Evolutionary conservation across 2,329 filamentous ascomycete genomes (phyloP).

Genomic region (Neofusicoccum umdonicola): DNA sequence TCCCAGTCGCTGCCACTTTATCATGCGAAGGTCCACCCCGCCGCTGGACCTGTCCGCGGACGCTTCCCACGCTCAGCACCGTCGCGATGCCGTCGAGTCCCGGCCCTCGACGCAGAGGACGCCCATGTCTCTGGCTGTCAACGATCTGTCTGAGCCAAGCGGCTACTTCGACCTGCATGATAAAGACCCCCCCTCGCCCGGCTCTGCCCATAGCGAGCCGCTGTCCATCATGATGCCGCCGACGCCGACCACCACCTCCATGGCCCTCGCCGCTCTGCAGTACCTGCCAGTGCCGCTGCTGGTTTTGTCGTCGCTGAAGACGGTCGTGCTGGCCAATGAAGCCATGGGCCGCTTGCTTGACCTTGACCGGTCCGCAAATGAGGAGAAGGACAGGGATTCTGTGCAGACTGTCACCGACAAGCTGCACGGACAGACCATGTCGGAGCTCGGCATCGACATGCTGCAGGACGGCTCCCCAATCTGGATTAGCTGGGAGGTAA

Average conservation of each 20-base stretch:
- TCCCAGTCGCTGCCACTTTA: constrained; percentile 1
- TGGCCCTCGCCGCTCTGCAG: constrained; percentile 57
- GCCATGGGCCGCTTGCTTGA: constrained; percentile 70
- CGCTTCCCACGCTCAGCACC: not conserved
- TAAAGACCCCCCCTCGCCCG: constrained; percentile 19
- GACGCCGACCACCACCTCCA: constrained; percentile 29
- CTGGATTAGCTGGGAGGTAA: constrained; percentile 51
- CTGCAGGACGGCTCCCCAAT: constrained; percentile 62
- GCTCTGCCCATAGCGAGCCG: constrained; percentile 32
- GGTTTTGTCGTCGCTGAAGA: constrained; percentile 67
- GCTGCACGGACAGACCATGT: constrained; percentile 64
- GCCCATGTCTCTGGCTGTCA: constrained; percentile 23
- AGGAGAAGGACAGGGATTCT: constrained; percentile 40
- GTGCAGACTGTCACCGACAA: constrained; percentile 53
- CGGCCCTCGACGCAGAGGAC: not conserved
- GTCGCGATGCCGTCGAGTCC: constrained; percentile 16
- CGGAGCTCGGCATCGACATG: constrained; percentile 71
- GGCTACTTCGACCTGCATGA: constrained; percentile 31
- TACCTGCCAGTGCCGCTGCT: constrained; percentile 72
- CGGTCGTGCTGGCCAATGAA: constrained; percentile 71
- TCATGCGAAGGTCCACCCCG: constrained; percentile 15
- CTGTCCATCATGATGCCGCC: constrained; percentile 31
- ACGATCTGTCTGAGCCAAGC: constrained; percentile 20
- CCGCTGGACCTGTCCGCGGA: not conserved
- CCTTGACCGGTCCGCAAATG: constrained; percentile 45